Conservation (phyloP, 257 asterid species). For the Pogostemon cablin region DNA sequence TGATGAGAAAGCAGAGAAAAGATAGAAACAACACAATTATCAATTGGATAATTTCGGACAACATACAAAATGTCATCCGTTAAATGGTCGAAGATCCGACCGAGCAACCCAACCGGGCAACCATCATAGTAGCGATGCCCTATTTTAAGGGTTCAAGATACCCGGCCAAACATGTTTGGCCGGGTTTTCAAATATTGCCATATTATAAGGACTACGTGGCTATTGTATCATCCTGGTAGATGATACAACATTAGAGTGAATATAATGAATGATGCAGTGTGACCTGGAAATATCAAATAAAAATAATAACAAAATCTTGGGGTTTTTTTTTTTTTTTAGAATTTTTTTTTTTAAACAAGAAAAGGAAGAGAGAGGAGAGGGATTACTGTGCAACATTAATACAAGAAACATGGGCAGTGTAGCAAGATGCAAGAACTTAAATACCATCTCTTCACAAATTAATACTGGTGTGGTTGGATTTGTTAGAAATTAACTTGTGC, state of each 20-base stretch:
- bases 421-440: conserved; percentile 36
- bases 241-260: conserved; percentile 1
- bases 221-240: neutral
- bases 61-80: no score
- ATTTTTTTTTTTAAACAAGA: neutral
- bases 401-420: conserved; percentile 36
- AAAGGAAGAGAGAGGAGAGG: neutral
- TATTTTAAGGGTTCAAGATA: no score
- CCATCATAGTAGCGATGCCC: no score
- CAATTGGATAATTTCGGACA: no score
- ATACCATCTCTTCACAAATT: conserved; percentile 36
- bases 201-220: no score
- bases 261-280: neutral
- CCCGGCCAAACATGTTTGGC: no score
- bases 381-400: conserved; percentile 22
- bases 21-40: no score
- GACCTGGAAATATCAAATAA: conserved; percentile 19
- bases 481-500: conserved; percentile 52
- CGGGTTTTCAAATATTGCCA: no score
- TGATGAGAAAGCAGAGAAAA: no score
- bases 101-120: no score
- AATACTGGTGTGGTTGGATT: conserved; percentile 64
- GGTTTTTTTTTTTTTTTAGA: no score
- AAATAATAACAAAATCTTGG: conserved; percentile 17
- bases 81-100: no score